These are phyloP conservation scores for Raddia guianensis DNA, from an alignment of 176 grass and related monocot species.

Conservation along the genomic window DNA sequence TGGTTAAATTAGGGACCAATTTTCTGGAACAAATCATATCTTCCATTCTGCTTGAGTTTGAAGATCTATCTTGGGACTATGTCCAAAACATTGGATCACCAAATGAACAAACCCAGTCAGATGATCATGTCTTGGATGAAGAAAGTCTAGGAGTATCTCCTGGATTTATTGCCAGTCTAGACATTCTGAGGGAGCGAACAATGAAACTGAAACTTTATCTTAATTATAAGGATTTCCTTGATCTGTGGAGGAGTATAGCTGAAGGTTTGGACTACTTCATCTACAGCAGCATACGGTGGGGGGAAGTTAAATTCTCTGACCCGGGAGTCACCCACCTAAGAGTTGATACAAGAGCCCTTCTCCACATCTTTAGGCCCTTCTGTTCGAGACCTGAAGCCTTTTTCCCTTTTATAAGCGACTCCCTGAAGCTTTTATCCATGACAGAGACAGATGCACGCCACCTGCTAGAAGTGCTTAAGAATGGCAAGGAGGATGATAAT, in stretches of 20 bases:
- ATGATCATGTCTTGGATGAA: slow-evolving; percentile 55
- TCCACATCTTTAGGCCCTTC: slow-evolving; percentile 70
- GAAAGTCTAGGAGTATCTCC: slow-evolving; percentile 56
- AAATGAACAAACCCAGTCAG: slow-evolving; percentile 25
- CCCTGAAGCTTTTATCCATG: slow-evolving; percentile 67
- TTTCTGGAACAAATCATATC: slow-evolving; percentile 86
- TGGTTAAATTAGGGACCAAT: slow-evolving; percentile 80
- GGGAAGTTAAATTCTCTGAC: slow-evolving; percentile 54
- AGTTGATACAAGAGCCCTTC: slow-evolving; percentile 61
- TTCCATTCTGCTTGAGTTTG: slow-evolving; percentile 82
- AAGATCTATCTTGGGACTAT: slow-evolving; percentile 79
- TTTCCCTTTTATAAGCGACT: slow-evolving; percentile 71
- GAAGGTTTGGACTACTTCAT: slow-evolving; percentile 87
- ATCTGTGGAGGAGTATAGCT: slow-evolving; percentile 90
- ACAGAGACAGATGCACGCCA: slow-evolving; percentile 39
- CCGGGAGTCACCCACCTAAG: slow-evolving; percentile 64
- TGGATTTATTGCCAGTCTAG: slow-evolving; percentile 64
- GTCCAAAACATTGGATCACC: slow-evolving; percentile 69
- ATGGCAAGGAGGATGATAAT: slow-evolving; percentile 32
- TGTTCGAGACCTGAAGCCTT: slow-evolving; percentile 79
- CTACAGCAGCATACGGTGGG: slow-evolving; percentile 69
- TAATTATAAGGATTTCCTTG: slow-evolving; percentile 94
- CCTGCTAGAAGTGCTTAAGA: slow-evolving; percentile 61
- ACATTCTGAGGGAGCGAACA: slow-evolving; percentile 64
- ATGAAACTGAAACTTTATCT: slow-evolving; percentile 61